phyloP scores from a whole-genome alignment of 345 rosid genomes.

The Eucalyptus decipiens region DNA sequence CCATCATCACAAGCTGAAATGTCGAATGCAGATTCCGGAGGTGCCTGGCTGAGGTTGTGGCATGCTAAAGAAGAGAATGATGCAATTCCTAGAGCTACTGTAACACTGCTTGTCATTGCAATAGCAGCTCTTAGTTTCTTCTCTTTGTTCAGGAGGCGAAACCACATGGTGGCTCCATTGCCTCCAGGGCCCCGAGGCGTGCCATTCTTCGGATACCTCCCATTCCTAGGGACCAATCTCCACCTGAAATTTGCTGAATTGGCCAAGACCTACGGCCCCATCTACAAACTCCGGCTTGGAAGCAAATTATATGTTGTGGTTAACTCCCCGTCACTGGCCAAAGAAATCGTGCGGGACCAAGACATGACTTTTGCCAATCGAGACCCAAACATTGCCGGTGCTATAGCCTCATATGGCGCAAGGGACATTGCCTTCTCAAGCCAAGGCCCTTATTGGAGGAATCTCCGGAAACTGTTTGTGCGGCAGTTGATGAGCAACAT shows the following conservation, averaged over 20 bases:
- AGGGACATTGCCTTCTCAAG: conserved; percentile 14
- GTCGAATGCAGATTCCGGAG: too few relatives aligned
- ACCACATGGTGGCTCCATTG: not conserved
- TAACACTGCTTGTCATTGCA: not conserved
- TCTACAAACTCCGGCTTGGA: not conserved
- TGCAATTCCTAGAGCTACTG: not conserved
- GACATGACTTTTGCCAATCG: conserved; percentile 17
- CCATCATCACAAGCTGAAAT: not conserved
- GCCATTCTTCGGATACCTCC: not conserved
- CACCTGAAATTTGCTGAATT: not conserved
- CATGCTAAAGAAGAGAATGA: not conserved
- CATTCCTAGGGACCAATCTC: not conserved
- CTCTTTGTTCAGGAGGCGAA: not conserved
- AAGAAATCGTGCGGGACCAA: conserved; percentile 21
- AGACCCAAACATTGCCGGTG: conserved; percentile 1
- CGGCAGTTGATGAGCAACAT: conserved; percentile 16
- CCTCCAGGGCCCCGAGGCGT: not conserved
- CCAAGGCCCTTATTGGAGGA: conserved; percentile 10
- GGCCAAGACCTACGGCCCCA: not conserved
- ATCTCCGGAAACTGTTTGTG: conserved; percentile 13
- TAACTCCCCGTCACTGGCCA: conserved; percentile 21
- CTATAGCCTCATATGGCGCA: not conserved
- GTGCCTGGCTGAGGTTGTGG: not conserved
- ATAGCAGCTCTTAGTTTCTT: not conserved
- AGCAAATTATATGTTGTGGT: conserved; percentile 1